A percentile compares a stretch with the other conserved stretches of the same genome.
phyloP scores from a whole-genome alignment of 2,329 filamentous ascomycete genomes.

The Eurotiales sp. region DNA sequence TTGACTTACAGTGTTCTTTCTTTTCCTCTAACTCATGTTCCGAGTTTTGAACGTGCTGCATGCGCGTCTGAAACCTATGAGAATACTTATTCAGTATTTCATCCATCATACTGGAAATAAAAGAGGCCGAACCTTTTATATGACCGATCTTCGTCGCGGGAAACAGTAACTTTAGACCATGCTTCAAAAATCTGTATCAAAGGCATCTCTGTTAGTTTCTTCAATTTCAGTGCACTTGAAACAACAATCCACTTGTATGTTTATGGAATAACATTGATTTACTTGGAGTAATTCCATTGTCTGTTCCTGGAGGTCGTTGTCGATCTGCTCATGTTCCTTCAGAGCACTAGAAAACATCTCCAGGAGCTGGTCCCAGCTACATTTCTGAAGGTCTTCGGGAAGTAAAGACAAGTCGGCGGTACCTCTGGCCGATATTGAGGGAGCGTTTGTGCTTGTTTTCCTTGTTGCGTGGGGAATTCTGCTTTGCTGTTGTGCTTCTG shows the following conservation, averaged over 20 bases:
- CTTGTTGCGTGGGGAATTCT: neutral
- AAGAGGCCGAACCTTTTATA: constrained; percentile 60
- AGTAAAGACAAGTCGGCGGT: constrained; percentile 7
- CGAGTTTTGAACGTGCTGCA: constrained; percentile 68
- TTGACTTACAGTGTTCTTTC: constrained; percentile 70
- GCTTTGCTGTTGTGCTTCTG: neutral
- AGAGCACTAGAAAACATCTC: constrained; percentile 65
- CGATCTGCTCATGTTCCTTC: constrained; percentile 57
- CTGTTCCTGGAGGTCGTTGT: constrained; percentile 63
- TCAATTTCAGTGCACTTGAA: neutral
- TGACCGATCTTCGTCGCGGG: constrained; percentile 72
- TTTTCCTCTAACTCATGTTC: constrained; percentile 70
- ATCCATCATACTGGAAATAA: neutral
- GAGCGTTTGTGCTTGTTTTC: neutral
- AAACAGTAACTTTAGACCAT: constrained; percentile 71
- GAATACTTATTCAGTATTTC: too few species aligned
- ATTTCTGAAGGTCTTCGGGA: constrained; percentile 14
- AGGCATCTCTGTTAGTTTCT: neutral
- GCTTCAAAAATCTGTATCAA: constrained; percentile 65
- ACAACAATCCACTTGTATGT: neutral
- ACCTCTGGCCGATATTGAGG: neutral
- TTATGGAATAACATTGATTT: too few species aligned
- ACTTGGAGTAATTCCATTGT: constrained; percentile 66
- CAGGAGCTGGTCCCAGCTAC: constrained; percentile 68
- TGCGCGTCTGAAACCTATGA: constrained; percentile 73